Base-by-base conservation (phyloP, 768 basidiomycete species). In the Lactifluus echinatus region DNA sequence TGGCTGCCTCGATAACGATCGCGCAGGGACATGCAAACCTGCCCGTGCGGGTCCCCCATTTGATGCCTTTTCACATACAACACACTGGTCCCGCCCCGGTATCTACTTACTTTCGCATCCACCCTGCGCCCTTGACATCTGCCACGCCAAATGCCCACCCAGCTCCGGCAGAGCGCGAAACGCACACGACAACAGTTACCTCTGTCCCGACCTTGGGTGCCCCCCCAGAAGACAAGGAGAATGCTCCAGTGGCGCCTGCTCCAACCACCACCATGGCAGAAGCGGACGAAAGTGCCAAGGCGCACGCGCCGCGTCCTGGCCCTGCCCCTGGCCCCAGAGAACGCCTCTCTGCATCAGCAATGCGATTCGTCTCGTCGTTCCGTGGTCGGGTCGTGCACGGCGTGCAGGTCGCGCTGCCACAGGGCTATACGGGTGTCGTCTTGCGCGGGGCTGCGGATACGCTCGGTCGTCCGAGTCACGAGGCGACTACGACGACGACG, bases 11-110 rank as follows among this genome's bases (percentile, higher is more conserved):
- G 15, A 54, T 49, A 7, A 37, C 17, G n/a, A 59, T 59, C 1
- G 23, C 52, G 2, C 46, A 44, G 23, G 52, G 47, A 24, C 24
- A 19, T 19, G 21, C 46, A n/a, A 50, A 44, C 55, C 23, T 39
- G 17, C 55, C 48, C 21, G 8, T 29, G 5, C 61, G 50, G 3
- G 12, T 43, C 19, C 88, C 87, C 1, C 77, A 83, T 66, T 76
- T 93, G 29, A 89, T 93, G 87, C 90, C 90, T 4, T 93, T 93
- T 61, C 82, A 85, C 63, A 82, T 92, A 46, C 70, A 75, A 12
- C 81, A 89, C 68, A 74, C 77, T 10, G 90, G 90, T 0, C 76
- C 77, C 19, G 89, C 89, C 1, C 82, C 84, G 5, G 73, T 92
- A 17, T 85, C 84, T 3, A 84, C 84, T 5, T 93, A 84, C 68